These are phyloP conservation scores for Diaporthe sp. DNA, from an alignment of 2,329 filamentous ascomycete genomes.

Conservation along the genomic window DNA sequence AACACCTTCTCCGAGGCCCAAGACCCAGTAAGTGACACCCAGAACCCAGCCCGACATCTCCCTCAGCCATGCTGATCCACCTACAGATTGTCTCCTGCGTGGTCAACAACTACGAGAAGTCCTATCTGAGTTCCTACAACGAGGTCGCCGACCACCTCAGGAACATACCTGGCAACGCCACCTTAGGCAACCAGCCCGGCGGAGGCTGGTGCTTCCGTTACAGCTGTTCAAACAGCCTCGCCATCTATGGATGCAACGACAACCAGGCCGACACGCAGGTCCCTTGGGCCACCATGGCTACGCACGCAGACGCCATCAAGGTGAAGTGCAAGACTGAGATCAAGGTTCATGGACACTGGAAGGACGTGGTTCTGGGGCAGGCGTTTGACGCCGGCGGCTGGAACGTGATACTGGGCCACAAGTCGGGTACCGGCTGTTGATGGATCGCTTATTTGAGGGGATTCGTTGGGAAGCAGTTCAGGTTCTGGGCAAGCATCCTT, in stretches of 20 bases:
- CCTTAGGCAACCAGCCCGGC: neutral
- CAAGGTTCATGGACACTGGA: neutral
- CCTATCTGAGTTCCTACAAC: neutral
- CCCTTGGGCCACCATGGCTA: slow-evolving; percentile 26
- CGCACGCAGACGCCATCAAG: slow-evolving; percentile 25
- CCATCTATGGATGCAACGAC: slow-evolving; percentile 37
- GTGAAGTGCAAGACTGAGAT: neutral
- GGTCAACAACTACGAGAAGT: neutral
- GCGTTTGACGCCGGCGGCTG: slow-evolving; percentile 20
- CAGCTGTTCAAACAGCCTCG: slow-evolving; percentile 8
- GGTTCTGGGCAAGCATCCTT: neutral
- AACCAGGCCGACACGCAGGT: neutral
- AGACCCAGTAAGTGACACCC: neutral
- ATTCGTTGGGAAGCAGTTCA: neutral
- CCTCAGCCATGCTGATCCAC: neutral
- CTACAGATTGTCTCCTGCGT: neutral
- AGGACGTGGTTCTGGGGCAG: slow-evolving; percentile 1
- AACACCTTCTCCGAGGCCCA: neutral
- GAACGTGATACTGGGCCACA: slow-evolving; percentile 24
- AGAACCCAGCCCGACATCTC: neutral
- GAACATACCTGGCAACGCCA: slow-evolving; percentile 4
- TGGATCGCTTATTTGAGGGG: no score
- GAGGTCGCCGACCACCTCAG: neutral
- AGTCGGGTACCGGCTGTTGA: neutral
- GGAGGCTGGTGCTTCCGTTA: slow-evolving; percentile 30